Conservation (phyloP, 495 filamentous ascomycete species). For the Annulohypoxylon moriforme region DNA sequence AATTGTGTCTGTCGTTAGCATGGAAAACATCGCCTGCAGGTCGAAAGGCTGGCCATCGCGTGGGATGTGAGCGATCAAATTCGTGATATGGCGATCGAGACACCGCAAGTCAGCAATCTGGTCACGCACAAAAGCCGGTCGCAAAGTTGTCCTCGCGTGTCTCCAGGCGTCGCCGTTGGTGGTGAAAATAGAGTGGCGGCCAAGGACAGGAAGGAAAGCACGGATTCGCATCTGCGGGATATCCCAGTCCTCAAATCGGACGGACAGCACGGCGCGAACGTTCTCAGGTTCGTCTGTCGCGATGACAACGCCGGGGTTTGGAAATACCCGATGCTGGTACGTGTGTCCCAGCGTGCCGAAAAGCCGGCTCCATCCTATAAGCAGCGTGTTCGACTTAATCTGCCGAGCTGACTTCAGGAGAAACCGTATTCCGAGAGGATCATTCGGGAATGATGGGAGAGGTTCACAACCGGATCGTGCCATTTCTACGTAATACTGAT, state of each 20-base stretch:
- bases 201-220: constrained; percentile 50
- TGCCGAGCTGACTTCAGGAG: constrained; percentile 45
- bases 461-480: constrained; percentile 40
- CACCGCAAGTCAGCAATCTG: constrained; percentile 64
- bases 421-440: constrained; percentile 56
- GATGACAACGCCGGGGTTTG: constrained; percentile 46
- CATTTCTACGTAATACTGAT: constrained; percentile 32
- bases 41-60: constrained; percentile 62
- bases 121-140: constrained; percentile 61
- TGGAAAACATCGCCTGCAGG: constrained; percentile 68
- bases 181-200: constrained; percentile 70
- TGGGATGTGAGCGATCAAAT: constrained; percentile 61
- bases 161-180: constrained; percentile 75
- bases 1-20: constrained; percentile 72
- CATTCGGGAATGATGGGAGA: constrained; percentile 49
- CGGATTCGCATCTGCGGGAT: constrained; percentile 49
- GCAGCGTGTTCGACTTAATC: constrained; percentile 46
- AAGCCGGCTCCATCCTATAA: constrained; percentile 33
- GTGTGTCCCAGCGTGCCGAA: constrained; percentile 50
- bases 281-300: constrained; percentile 79
- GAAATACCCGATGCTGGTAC: constrained; percentile 45
- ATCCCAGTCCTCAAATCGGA: constrained; percentile 69
- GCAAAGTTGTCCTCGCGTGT: constrained; percentile 58
- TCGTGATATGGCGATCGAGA: constrained; percentile 67
- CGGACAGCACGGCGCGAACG: constrained; percentile 71